A percentile compares a stretch with the other conserved stretches of the same genome.
Conservation (phyloP, 805 yeast species). For the Nakazawaea holstii region DNA sequence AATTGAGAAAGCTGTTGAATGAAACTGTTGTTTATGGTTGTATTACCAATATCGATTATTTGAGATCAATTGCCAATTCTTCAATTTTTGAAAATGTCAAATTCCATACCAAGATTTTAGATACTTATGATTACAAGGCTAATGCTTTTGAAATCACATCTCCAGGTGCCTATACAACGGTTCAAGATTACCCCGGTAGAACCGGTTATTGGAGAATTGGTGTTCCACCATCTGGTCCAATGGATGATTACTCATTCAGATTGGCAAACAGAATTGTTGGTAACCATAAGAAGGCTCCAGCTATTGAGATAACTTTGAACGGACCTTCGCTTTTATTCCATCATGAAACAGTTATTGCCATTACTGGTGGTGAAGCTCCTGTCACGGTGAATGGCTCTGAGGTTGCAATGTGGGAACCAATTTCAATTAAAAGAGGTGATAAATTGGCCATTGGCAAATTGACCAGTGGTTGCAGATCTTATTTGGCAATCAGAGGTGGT, state of each 20-base stretch:
- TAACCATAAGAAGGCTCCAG: slow-evolving; percentile 76
- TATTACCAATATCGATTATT: slow-evolving; percentile 83
- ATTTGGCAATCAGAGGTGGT: slow-evolving; percentile 88
- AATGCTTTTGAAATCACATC: slow-evolving; percentile 76
- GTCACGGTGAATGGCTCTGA: slow-evolving; percentile 59
- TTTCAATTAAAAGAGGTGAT: slow-evolving; percentile 68
- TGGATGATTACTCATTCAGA: slow-evolving; percentile 90
- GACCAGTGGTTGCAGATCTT: slow-evolving; percentile 79
- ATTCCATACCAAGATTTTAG: slow-evolving; percentile 85
- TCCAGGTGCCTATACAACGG: slow-evolving; percentile 95
- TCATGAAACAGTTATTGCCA: slow-evolving; percentile 66
- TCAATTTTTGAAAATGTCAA: slow-evolving; percentile 77
- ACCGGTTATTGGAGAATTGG: slow-evolving; percentile 84
- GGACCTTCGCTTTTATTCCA: slow-evolving; percentile 90
- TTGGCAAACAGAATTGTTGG: slow-evolving; percentile 90
- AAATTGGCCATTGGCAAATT: slow-evolving; percentile 78
- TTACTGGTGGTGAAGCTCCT: slow-evolving; percentile 80
- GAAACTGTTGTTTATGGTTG: slow-evolving; percentile 90
- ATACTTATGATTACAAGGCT: slow-evolving; percentile 72
- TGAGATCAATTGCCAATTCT: slow-evolving; percentile 80
- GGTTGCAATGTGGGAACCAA: slow-evolving; percentile 67
- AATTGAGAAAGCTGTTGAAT: slow-evolving; percentile 73
- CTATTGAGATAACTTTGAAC: slow-evolving; percentile 78
- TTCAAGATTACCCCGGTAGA: slow-evolving; percentile 95
- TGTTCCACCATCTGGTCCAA: slow-evolving; percentile 98